Conservation (phyloP, 768 basidiomycete genomes). For the Hemileccinum impolitum region DNA sequence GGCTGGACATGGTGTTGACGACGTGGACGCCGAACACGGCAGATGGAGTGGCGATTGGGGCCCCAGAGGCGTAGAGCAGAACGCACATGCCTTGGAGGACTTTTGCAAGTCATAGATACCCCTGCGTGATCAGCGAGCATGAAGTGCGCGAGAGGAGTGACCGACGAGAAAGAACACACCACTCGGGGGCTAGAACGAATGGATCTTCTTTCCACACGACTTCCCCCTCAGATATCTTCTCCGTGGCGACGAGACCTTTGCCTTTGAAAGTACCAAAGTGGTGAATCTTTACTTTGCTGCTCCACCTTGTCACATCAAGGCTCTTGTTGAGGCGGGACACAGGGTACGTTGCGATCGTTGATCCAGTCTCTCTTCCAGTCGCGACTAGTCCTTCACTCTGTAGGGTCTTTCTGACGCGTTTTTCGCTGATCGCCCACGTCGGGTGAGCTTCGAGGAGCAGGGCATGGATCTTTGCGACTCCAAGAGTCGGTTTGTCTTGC, state of each 20-base stretch:
- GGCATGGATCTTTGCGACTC: constrained; percentile 68
- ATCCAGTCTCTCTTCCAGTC: constrained; percentile 3
- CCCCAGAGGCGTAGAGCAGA: constrained; percentile 67
- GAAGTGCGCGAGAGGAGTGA: too few relatives aligned
- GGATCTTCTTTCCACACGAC: constrained; percentile 85
- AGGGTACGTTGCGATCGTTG: constrained; percentile 40
- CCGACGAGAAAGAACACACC: constrained; percentile 40
- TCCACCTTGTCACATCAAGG: constrained; percentile 62
- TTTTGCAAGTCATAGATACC: constrained; percentile 71
- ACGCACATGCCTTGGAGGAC: constrained; percentile 58
- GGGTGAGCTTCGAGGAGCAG: constrained; percentile 57
- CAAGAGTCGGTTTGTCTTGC: constrained; percentile 56
- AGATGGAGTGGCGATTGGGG: constrained; percentile 43
- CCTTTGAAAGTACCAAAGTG: constrained; percentile 71
- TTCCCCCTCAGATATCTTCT: constrained; percentile 66
- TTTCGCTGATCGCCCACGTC: constrained; percentile 81
- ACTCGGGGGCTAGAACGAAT: constrained; percentile 77
- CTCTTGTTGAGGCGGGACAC: constrained; percentile 60
- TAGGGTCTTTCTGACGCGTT: constrained; percentile 70
- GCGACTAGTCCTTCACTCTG: constrained; percentile 53
- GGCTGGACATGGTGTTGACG: constrained; percentile 47
- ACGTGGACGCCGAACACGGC: constrained; percentile 48
- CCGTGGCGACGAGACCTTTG: constrained; percentile 76
- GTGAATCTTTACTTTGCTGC: constrained; percentile 59
- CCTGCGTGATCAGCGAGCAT: constrained; percentile 40